phyloP scores from a whole-genome alignment of 768 basidiomycete genomes.

The Agrocybe praecox region DNA sequence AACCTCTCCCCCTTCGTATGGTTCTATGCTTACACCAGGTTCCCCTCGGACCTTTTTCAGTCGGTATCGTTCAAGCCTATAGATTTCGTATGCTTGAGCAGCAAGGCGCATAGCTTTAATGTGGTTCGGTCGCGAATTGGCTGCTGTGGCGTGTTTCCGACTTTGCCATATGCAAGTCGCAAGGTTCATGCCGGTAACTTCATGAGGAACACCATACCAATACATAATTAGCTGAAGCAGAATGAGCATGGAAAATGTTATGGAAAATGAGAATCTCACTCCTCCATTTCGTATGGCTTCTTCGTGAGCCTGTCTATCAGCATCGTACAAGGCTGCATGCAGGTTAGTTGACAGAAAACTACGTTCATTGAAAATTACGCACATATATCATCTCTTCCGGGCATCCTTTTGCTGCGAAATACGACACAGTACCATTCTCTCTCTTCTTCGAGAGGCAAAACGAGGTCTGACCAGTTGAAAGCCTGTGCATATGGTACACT shows the following conservation, averaged over 20 bases:
- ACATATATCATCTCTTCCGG: constrained; percentile 72
- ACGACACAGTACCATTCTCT: constrained; percentile 93
- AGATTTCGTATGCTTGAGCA: constrained; percentile 73
- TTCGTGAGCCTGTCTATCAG: constrained; percentile 87
- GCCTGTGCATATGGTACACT: constrained; percentile 64
- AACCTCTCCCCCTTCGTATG: constrained; percentile 65
- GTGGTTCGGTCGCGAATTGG: constrained; percentile 81
- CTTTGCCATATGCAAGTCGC: constrained; percentile 98
- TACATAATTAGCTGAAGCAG: constrained; percentile 74
- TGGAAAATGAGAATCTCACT: constrained; percentile 43
- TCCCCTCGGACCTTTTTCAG: constrained; percentile 70
- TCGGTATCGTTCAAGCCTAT: constrained; percentile 75
- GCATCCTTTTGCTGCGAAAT: constrained; percentile 79
- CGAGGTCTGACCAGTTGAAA: constrained; percentile 86
- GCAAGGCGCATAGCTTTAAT: constrained; percentile 84
- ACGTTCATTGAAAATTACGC: constrained; percentile 16
- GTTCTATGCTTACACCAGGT: constrained; percentile 54
- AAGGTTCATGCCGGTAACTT: constrained; percentile 78
- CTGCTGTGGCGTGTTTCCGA: constrained; percentile 78
- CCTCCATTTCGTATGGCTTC: constrained; percentile 90
- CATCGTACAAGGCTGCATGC: constrained; percentile 74
- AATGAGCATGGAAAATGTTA: constrained; percentile 9
- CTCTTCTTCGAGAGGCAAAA: constrained; percentile 68
- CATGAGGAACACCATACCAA: constrained; percentile 90
- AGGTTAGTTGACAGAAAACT: constrained; percentile 2